Evolutionary conservation across 164 flowering plant species (phyloP), one percentile per base, ranked within the genome.

Genomic region (Aristolochia fimbriata): DNA sequence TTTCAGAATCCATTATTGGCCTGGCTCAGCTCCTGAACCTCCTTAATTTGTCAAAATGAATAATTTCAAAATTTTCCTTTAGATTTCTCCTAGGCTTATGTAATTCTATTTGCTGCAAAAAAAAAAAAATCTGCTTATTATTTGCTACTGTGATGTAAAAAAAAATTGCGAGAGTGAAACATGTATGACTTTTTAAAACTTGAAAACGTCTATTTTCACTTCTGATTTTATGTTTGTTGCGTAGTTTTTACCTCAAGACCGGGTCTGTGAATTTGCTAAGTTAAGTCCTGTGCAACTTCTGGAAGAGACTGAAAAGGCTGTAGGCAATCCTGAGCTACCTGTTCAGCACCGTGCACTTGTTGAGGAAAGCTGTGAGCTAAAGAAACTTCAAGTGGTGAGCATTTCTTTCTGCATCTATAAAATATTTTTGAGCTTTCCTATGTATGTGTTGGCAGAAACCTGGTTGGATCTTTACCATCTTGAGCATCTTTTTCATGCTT

Each of bases 231-330:
- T 53, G 33, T 41, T 66, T 31, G 46, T 51, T 45, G 56, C 48
- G 30, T 64, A 88, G 96, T 92, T 92, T 71, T 68, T 88, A 56
- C 98, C 98, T 9, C 99, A 94, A 82, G 99, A 94, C 70, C 78
- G 96, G 71, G 99, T 94, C 15, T 86, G 93, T 72, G 99, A 94
- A 76, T 94, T 94, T 81, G 99, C 99, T 14, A 94, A 91, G 81
- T 65, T 94, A 64, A 80, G 88, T 75, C 97, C 99, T 16, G 79
- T 88, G 51, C 89, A 88, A 74, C 93, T 94, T 69, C 75, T 93
- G 50, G 88, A 87, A 65, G 99, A 91, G 71, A 93, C 99, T 58
- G 97, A 94, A 69, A 94, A 88, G 72, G 97, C 99, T 65, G 89
- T 94, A 63, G 97, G 99, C 48, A 88, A 94, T 74, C 93, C 97